phyloP scores from a whole-genome alignment of 2,329 filamentous ascomycete species.

The Xylariomycetidae sp. region DNA sequence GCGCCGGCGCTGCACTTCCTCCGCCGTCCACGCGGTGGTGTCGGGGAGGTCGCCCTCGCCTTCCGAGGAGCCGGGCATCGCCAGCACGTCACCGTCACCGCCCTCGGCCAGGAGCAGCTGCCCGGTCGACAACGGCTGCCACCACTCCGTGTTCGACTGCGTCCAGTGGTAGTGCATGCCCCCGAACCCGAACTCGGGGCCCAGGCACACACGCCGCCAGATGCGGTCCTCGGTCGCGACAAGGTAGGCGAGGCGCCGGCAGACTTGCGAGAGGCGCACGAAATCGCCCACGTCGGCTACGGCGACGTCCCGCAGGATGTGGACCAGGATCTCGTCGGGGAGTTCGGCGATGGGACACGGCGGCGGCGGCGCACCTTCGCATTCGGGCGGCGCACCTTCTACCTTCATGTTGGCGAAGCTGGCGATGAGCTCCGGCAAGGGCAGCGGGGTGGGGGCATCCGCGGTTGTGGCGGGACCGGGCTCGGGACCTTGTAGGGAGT shows the following conservation, averaged over 20 bases:
- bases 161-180: slow-evolving; percentile 79
- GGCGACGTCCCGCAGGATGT: slow-evolving; percentile 70
- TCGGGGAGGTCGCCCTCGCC: slow-evolving; percentile 18
- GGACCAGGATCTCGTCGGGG: slow-evolving; percentile 77
- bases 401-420: slow-evolving; percentile 70
- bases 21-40: slow-evolving; percentile 31
- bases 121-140: slow-evolving; percentile 43
- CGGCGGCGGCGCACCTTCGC: slow-evolving; percentile 65
- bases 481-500: slow-evolving; percentile 43
- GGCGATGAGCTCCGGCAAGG: slow-evolving; percentile 63
- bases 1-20: slow-evolving; percentile 30
- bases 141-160: slow-evolving; percentile 49
- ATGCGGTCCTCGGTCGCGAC: slow-evolving; percentile 77
- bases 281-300: slow-evolving; percentile 71
- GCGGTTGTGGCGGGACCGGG: neutral
- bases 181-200: slow-evolving; percentile 67
- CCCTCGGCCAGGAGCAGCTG: slow-evolving; percentile 7
- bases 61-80: slow-evolving; percentile 4
- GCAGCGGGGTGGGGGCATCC: slow-evolving; percentile 24
- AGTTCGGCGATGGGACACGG: slow-evolving; percentile 74
- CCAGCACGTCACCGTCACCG: slow-evolving; percentile 1
- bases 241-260: slow-evolving; percentile 80
- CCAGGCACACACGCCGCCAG: slow-evolving; percentile 73
- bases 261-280: slow-evolving; percentile 69
- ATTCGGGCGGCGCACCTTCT: slow-evolving; percentile 56